A percentile compares a stretch with the other conserved stretches of the same genome.
phyloP scores from a whole-genome alignment of 2,329 filamentous ascomycete genomes.

The Nigrospora osmanthi region DNA sequence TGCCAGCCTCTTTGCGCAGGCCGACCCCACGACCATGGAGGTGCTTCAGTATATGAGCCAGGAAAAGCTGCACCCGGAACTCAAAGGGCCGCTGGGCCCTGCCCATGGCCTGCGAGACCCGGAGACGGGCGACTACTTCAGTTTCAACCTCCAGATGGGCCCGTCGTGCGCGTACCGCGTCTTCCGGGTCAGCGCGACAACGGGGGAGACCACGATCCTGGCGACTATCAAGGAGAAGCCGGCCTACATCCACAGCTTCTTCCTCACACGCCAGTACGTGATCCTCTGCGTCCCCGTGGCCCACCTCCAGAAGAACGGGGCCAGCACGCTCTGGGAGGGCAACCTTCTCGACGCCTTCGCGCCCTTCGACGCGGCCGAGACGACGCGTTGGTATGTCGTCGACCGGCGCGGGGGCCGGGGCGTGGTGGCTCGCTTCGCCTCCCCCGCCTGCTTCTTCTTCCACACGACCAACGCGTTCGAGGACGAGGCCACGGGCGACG shows the following conservation, averaged over 20 bases:
- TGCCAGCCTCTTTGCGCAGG: conserved; percentile 30
- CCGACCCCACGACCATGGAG: conserved; percentile 49
- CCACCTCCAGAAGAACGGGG: background rate
- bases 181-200: conserved; percentile 40
- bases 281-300: background rate
- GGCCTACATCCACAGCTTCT: conserved; percentile 34
- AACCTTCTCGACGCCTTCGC: background rate
- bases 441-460: conserved; percentile 1
- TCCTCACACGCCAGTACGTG: background rate
- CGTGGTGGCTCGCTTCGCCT: background rate
- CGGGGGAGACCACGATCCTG: conserved; percentile 45
- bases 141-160: conserved; percentile 48
- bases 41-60: conserved; percentile 42
- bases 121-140: conserved; percentile 47
- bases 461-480: background rate
- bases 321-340: background rate
- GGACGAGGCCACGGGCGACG: background rate
- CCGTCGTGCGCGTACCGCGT: conserved; percentile 38
- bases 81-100: conserved; percentile 41
- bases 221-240: conserved; percentile 37
- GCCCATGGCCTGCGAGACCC: conserved; percentile 49
- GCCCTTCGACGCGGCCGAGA: background rate
- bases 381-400: background rate
- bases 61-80: conserved; percentile 38
- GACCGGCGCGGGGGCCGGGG: background rate